Evolutionary conservation across 2,329 filamentous ascomycete species (phyloP).

Genomic region (Elsinoe batatas): DNA sequence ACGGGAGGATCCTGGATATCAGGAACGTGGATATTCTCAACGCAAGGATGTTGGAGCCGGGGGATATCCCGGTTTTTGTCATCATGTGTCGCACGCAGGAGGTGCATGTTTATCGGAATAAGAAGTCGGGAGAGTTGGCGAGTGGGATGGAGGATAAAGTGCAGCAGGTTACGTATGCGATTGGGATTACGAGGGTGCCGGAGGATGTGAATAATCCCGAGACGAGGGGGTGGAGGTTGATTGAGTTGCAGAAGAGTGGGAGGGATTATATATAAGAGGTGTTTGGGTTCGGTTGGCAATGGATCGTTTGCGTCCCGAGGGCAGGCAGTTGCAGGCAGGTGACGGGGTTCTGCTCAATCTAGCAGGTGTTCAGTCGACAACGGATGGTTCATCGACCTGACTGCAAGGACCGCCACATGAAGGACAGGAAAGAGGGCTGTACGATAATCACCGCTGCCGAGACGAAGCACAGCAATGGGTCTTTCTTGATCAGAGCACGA

Average conservation of each 20-base stretch:
- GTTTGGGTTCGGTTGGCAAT: background rate
- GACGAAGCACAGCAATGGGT: too few relatives aligned
- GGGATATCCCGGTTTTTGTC: conserved; percentile 90
- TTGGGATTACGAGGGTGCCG: conserved; percentile 84
- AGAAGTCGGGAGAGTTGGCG: conserved; percentile 78
- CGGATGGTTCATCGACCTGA: too few relatives aligned
- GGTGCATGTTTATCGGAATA: conserved; percentile 91
- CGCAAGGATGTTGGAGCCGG: conserved; percentile 71
- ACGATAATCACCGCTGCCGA: too few relatives aligned
- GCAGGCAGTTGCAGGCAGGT: too few relatives aligned
- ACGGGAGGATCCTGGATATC: conserved; percentile 91
- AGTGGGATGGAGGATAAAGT: conserved; percentile 99
- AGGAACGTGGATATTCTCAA: conserved; percentile 81
- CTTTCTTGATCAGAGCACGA: too few relatives aligned
- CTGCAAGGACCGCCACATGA: too few relatives aligned
- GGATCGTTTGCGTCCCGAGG: too few relatives aligned
- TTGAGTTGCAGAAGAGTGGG: conserved; percentile 97
- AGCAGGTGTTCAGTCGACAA: too few relatives aligned
- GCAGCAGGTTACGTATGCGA: conserved; percentile 95
- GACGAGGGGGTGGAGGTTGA: conserved; percentile 91
- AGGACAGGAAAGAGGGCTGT: too few relatives aligned
- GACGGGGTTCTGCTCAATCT: background rate
- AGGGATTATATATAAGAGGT: conserved; percentile 66
- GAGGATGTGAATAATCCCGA: conserved; percentile 97
- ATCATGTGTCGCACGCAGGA: conserved; percentile 95